Conservation (phyloP, 202 grass and related monocot species). For the Miscanthus sacchariflorus region DNA sequence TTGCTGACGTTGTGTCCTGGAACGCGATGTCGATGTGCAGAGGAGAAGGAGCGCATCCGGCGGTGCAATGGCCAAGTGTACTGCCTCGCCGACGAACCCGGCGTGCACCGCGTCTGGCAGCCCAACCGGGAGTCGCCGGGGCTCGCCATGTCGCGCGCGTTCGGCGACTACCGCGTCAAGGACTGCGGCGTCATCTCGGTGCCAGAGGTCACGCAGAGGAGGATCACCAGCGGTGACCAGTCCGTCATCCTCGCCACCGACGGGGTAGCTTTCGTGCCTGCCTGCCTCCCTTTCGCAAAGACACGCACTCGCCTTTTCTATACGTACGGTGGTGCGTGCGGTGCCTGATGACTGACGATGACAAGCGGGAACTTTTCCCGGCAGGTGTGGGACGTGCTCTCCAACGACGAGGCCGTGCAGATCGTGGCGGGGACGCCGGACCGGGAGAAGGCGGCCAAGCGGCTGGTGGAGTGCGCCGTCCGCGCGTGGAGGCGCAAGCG, state of each 20-base stretch:
- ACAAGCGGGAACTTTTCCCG: not conserved
- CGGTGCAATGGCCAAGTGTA: slow-evolving; percentile 78
- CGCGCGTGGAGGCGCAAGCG: slow-evolving; percentile 72
- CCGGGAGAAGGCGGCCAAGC: slow-evolving; percentile 70
- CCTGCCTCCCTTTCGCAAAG: no score
- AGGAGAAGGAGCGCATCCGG: slow-evolving; percentile 80
- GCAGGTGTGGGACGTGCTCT: slow-evolving; percentile 95
- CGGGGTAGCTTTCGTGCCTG: slow-evolving; percentile 56
- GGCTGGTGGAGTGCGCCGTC: slow-evolving; percentile 75
- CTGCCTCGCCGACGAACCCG: slow-evolving; percentile 78
- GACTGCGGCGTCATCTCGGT: slow-evolving; percentile 82
- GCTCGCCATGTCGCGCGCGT: slow-evolving; percentile 95
- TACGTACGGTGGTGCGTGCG: not conserved
- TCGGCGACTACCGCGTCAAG: slow-evolving; percentile 91
- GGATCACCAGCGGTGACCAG: slow-evolving; percentile 55
- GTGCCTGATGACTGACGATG: not conserved
- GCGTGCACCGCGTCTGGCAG: slow-evolving; percentile 82
- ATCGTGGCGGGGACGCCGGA: slow-evolving; percentile 71
- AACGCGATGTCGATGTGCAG: slow-evolving; percentile 41
- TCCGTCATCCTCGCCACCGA: slow-evolving; percentile 95
- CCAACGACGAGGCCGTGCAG: slow-evolving; percentile 88
- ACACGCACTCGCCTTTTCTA: not conserved
- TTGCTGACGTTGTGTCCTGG: not conserved
- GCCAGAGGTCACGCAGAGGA: slow-evolving; percentile 82
- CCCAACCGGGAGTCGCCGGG: slow-evolving; percentile 73